phyloP scores from a whole-genome alignment of 129 eudicot species.

The Mikania micrantha region DNA sequence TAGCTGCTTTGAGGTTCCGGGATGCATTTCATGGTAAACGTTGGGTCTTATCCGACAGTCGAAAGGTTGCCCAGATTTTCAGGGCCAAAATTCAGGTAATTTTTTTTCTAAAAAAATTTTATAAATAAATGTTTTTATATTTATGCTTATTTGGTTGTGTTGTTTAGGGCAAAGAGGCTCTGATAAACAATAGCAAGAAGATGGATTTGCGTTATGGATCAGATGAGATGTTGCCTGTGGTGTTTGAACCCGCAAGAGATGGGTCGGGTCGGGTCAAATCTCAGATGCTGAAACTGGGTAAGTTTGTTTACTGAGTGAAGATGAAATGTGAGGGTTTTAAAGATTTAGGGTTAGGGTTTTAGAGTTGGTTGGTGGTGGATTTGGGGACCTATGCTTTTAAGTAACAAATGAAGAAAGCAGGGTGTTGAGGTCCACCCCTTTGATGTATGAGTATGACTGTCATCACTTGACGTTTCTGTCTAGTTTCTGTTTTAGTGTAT shows the following conservation, averaged over 20 bases:
- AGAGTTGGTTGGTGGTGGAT: neutral
- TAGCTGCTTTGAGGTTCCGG: slow-evolving; percentile 30
- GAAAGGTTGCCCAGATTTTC: slow-evolving; percentile 34
- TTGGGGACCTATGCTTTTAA: neutral
- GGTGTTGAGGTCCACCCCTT: neutral
- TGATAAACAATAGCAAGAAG: slow-evolving; percentile 25
- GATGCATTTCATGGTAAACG: slow-evolving; percentile 8
- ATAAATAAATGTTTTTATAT: neutral
- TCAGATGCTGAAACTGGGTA: neutral
- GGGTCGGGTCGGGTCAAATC: slow-evolving; percentile 32
- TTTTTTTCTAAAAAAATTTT: neutral
- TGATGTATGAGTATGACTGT: neutral
- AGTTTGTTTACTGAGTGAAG: neutral
- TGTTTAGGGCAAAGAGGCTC: slow-evolving; percentile 47
- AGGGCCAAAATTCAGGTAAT: slow-evolving; percentile 53
- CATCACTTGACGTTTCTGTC: too few relatives aligned
- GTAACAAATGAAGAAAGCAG: neutral
- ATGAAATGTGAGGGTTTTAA: neutral
- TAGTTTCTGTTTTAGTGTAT: too few relatives aligned
- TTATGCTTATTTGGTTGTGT: too few relatives aligned
- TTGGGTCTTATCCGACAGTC: slow-evolving; percentile 26
- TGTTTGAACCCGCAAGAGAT: slow-evolving; percentile 47
- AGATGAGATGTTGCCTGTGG: slow-evolving; percentile 43
- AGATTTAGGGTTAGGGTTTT: neutral
- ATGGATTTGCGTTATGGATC: slow-evolving; percentile 29